Evolutionary conservation across 345 rosid species (phyloP).

Genomic region (Populus nigra): DNA sequence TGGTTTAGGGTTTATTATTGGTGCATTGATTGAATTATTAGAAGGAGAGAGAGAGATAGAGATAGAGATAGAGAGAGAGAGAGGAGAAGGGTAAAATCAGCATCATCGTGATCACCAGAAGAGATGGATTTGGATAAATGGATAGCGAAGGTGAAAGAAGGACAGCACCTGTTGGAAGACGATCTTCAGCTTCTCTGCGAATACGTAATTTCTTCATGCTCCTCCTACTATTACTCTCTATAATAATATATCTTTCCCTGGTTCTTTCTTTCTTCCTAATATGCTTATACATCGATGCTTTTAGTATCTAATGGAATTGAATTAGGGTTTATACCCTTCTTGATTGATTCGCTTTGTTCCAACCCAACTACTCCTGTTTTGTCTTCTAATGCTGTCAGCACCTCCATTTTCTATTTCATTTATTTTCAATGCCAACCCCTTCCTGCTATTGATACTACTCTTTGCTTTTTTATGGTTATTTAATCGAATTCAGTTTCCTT

Average conservation of each 20-base stretch:
- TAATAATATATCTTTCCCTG: too few species aligned
- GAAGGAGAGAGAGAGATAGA: not conserved
- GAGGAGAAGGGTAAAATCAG: not conserved
- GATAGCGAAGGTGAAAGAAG: constrained; percentile 95
- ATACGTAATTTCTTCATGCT: constrained; percentile 47
- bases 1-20: not conserved
- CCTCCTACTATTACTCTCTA: not conserved
- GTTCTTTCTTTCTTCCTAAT: not conserved
- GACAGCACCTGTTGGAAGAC: constrained; percentile 87
- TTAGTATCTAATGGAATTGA: not conserved
- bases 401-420: not conserved
- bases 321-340: not conserved
- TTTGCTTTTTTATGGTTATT: not conserved
- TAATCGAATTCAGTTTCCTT: not conserved
- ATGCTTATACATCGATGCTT: not conserved
- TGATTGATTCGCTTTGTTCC: not conserved
- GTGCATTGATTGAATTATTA: not conserved
- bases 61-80: not conserved
- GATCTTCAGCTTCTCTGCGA: constrained; percentile 99
- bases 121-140: constrained; percentile 98
- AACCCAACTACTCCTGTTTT: not conserved
- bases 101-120: not conserved
- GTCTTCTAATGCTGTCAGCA: not conserved
- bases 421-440: too few species aligned
- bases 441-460: not conserved